Conservation (phyloP, 2,329 filamentous ascomycete species). For the Arthrobotrys conoides region DNA sequence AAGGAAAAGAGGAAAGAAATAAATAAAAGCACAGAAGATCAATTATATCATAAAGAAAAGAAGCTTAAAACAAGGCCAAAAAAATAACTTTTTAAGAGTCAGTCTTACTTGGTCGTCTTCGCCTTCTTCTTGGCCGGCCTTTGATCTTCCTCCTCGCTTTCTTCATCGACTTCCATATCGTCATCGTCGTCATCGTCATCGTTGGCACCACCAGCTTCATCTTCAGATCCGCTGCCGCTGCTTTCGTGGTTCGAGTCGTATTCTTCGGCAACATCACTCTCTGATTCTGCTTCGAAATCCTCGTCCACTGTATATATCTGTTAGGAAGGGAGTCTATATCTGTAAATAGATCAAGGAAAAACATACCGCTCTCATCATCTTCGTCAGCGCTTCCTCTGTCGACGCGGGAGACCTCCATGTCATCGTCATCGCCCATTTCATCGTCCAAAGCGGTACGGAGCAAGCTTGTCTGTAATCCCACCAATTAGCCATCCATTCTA, state of each 20-base stretch:
- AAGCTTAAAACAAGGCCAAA: not conserved
- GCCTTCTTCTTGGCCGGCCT: constrained; percentile 67
- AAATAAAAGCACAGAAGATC: constrained; percentile 23
- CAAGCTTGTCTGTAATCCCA: constrained; percentile 70
- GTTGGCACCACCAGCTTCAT: constrained; percentile 74
- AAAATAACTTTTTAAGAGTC: constrained; percentile 16
- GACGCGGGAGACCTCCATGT: constrained; percentile 77
- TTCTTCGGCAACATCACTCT: constrained; percentile 96
- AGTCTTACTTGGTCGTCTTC: constrained; percentile 63
- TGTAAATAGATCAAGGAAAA: not conserved
- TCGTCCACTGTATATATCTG: constrained; percentile 80
- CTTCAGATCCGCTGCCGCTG: constrained; percentile 78
- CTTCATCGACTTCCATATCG: constrained; percentile 69
- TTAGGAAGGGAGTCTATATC: constrained; percentile 3
- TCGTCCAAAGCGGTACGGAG: constrained; percentile 87
- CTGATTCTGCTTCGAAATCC: constrained; percentile 92
- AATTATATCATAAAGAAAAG: not conserved
- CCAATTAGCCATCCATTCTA: constrained; percentile 20
- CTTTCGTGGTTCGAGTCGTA: constrained; percentile 93
- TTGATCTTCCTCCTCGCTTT: constrained; percentile 68
- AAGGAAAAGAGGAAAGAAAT: not conserved
- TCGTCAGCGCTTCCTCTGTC: constrained; percentile 94
- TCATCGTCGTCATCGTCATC: constrained; percentile 69
- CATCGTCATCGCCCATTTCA: constrained; percentile 87
- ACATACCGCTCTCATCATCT: constrained; percentile 78